Evolutionary conservation across 192 early-diverging fungal genomes (phyloP), one percentile per base, ranked within the genome.

Genomic region (Coemansia sp.): DNA sequence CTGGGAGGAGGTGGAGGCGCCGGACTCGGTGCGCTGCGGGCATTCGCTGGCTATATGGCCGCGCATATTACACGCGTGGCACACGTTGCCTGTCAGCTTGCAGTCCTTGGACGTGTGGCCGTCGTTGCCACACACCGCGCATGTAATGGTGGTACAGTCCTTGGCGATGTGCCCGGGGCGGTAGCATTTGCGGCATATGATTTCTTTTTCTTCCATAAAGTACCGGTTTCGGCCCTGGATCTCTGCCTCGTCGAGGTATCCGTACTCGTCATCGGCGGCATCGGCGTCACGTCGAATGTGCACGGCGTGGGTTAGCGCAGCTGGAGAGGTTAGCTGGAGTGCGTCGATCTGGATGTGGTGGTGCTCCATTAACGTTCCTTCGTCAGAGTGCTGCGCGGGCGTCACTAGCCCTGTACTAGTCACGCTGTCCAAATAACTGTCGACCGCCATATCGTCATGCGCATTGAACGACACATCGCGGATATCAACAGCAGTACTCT

Each of bases 201-300:
- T 67, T 31, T 76, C 71, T 20, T 82, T 74, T 40, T 82, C 79
- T 46, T 82, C 79, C 74, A 82, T 76, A 60, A 76, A 82, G 68
- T 82, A 82, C 40, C 79, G 70, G 51, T 73, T 82, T 25, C 42
- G 74, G 29, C 79, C 79, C 65, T 76, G 74, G 60, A 82, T 76
- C 64, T 82, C 71, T 19, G 74, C 74, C 45, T 76, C 79, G 24
- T 82, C 79, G 27, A 82, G 70, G 20, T 82, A 82, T 37, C 68
- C 79, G 64, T 76, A 82, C 54, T 77, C 74, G 38, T 70, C 59
- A 27, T 54, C 61, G 27, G 67, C 72, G 17, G 57, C 37, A 12
- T 57, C 65, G 22, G 32, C 57, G 1, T 40, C 10, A 0, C 64
- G 68, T 37, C 57, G 61, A 8, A 56, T 38, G 10, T 65, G 24